Evolutionary conservation across 106 monocot species (phyloP), one percentile per base, ranked within the genome.

Genomic region (Acanthochlamys bracteata): DNA sequence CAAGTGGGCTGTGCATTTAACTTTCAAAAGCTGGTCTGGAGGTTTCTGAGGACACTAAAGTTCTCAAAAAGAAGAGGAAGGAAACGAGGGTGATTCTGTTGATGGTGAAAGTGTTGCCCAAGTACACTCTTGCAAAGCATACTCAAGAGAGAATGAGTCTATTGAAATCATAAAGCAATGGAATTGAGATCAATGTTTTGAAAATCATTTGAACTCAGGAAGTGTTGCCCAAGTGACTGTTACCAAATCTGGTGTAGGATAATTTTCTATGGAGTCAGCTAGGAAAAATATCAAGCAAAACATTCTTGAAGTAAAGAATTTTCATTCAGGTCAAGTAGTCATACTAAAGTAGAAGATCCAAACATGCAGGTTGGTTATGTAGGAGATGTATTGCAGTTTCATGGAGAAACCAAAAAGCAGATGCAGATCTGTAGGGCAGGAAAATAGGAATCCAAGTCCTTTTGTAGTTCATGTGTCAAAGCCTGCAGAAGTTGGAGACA

Each of bases 1-100:
- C 43, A 69, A 67, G 55, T 58, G 80, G 39, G 98, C 77, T 25
- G 73, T 75, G 25, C 83, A n/a, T n/a, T n/a, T n/a, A 89, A 22
- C 74, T 86, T 27, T 88, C 89, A 25, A 99, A 89, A 77, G 86
- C 74, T 40, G 98, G 98, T 56, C 72, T 99, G 24, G 75, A 86
- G 25, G 53, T 89, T 33, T 83, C 85, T 20, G 79, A 89, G 26
- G 83, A 86, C 40, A 41, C 55, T 22, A 66, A 56, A 39, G 64
- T 64, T 26, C 69, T 59, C 15, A 92, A 89, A 51, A 83, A 20
- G 55, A 55, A 20, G 10, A 55, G 61, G 57, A 72, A 65, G 53
- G 42, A 15, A 60, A 70, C 15, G 19, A 25, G 19, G 20, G 47
- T 39, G 41, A 21, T 66, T 15, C 16, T 25, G 10, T 13, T 70